Conservation (phyloP, 1,139 yeast genomes). For the Scheffersomyces cryptocercus region DNA sequence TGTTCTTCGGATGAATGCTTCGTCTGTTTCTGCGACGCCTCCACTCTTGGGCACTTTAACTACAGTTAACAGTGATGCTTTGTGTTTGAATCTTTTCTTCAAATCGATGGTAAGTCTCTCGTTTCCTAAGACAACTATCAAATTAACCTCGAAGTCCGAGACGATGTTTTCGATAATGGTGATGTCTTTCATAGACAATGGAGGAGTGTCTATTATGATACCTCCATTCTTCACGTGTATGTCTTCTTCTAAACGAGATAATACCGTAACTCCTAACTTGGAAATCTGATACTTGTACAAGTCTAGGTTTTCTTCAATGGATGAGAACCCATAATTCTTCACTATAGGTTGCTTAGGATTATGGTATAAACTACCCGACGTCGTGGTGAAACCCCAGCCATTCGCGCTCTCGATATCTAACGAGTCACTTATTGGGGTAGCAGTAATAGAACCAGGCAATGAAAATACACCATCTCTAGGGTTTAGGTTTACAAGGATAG, state of each 20-base stretch:
- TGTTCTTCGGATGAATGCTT: constrained; percentile 60
- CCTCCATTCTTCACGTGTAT: constrained; percentile 55
- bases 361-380: constrained; percentile 82
- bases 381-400: constrained; percentile 82
- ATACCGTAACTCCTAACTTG: constrained; percentile 59
- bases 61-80: constrained; percentile 39
- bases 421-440: constrained; percentile 79
- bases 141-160: constrained; percentile 60
- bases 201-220: constrained; percentile 79
- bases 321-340: constrained; percentile 74
- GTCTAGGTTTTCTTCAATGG: constrained; percentile 56
- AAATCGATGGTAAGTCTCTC: constrained; percentile 69
- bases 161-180: constrained; percentile 60
- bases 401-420: constrained; percentile 71
- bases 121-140: constrained; percentile 60
- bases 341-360: constrained; percentile 90
- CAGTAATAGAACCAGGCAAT: constrained; percentile 83
- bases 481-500: constrained; percentile 77
- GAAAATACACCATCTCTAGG: constrained; percentile 79
- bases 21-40: constrained; percentile 75
- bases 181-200: constrained; percentile 51
- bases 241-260: constrained; percentile 62
- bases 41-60: constrained; percentile 70
- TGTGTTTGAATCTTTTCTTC: constrained; percentile 53
- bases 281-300: constrained; percentile 59